A percentile compares a stretch with the other conserved stretches of the same genome.
These are phyloP conservation scores for Ceratobasidium papillatum DNA, from an alignment of 1,284 basidiomycete genomes.

Conservation along the genomic window DNA sequence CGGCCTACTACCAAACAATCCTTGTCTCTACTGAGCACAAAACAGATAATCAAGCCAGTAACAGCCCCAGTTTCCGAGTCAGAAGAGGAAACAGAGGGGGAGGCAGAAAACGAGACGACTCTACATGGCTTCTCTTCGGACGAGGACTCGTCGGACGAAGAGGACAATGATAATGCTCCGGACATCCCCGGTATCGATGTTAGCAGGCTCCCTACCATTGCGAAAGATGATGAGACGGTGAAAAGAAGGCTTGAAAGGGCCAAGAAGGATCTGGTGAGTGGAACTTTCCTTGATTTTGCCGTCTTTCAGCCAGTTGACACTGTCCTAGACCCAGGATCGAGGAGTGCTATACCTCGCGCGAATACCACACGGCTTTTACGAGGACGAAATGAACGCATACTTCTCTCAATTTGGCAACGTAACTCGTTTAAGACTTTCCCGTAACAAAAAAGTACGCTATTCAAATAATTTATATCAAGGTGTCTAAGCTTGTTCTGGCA, in stretches of 20 bases:
- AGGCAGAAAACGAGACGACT: slow-evolving; percentile 50
- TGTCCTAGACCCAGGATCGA: slow-evolving; percentile 66
- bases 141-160: slow-evolving; percentile 79
- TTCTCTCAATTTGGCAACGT: slow-evolving; percentile 96
- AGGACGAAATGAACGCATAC: slow-evolving; percentile 91
- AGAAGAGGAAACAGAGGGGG: slow-evolving; percentile 46
- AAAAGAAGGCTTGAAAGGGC: slow-evolving; percentile 85
- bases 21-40: neutral
- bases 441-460: slow-evolving; percentile 84
- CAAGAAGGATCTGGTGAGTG: slow-evolving; percentile 75
- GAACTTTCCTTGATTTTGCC: slow-evolving; percentile 23
- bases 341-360: slow-evolving; percentile 93
- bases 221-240: slow-evolving; percentile 84
- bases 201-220: slow-evolving; percentile 76
- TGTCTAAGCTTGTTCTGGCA: neutral
- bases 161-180: slow-evolving; percentile 56
- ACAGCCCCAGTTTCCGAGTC: slow-evolving; percentile 31
- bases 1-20: slow-evolving; percentile 44
- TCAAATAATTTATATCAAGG: neutral
- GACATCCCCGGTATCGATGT: slow-evolving; percentile 61
- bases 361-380: slow-evolving; percentile 97
- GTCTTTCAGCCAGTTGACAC: slow-evolving; percentile 13
- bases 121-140: slow-evolving; percentile 80
- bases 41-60: neutral
- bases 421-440: slow-evolving; percentile 86